Percentiles rank a stretch among this genome's conserved stretches.
Evolutionary conservation across 495 filamentous ascomycete genomes (phyloP).

Genomic region (Trichoderma gamsii): DNA sequence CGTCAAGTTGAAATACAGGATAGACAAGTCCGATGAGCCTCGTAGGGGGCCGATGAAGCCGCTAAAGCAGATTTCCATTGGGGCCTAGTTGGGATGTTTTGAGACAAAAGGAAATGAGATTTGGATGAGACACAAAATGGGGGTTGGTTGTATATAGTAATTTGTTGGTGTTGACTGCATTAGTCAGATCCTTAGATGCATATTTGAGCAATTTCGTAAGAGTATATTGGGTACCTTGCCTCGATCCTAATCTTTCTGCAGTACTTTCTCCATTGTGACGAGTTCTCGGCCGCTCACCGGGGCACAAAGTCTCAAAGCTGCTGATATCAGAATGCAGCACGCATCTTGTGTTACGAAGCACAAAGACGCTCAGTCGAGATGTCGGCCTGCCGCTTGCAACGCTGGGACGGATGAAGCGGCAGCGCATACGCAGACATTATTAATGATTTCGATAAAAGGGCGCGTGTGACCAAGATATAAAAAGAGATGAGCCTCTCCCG

Average conservation of each 20-base stretch:
- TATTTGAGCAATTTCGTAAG: slow-evolving; percentile 8
- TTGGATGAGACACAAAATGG: slow-evolving; percentile 6
- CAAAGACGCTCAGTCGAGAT: background rate
- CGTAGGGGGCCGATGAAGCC: slow-evolving; percentile 38
- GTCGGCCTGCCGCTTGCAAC: background rate
- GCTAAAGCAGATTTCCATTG: slow-evolving; percentile 18
- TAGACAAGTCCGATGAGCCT: slow-evolving; percentile 51
- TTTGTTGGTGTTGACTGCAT: background rate
- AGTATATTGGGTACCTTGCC: background rate
- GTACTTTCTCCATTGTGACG: background rate
- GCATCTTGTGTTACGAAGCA: background rate
- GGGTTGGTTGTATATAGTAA: slow-evolving; percentile 8
- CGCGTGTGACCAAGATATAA: background rate
- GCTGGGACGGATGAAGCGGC: slow-evolving; percentile 3
- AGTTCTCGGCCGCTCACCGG: too few relatives aligned
- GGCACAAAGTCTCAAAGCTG: background rate
- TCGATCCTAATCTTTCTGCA: background rate
- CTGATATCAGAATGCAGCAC: background rate
- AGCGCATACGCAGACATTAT: background rate
- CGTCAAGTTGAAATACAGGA: slow-evolving; percentile 79
- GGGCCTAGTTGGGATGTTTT: background rate
- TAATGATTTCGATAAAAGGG: background rate
- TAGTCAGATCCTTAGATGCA: background rate
- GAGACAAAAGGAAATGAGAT: background rate
- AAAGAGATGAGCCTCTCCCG: background rate